Percentiles rank a stretch among this genome's conserved stretches.
Evolutionary conservation across 768 basidiomycete genomes (phyloP).

Genomic region (Lentinula sp.): DNA sequence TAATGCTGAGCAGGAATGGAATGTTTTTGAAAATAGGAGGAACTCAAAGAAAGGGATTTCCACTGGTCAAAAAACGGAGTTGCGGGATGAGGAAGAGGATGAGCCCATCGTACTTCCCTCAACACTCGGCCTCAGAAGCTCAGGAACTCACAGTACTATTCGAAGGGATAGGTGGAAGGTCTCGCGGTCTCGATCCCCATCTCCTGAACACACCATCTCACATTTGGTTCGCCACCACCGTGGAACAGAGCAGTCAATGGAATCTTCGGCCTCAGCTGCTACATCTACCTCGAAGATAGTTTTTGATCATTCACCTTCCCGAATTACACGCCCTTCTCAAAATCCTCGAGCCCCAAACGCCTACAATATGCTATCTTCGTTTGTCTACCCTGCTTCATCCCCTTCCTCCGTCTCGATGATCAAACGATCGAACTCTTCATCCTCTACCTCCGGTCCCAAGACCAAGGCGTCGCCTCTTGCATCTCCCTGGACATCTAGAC

Average conservation of each 20-base stretch:
- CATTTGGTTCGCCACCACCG: background rate
- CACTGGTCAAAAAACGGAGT: background rate
- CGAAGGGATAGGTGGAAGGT: background rate
- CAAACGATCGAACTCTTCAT: slow-evolving; percentile 6
- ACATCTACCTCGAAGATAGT: background rate
- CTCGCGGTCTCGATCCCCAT: background rate
- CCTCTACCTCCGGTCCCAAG: background rate
- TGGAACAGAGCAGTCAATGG: background rate
- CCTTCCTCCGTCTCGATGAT: slow-evolving; percentile 6
- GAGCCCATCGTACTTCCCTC: slow-evolving; percentile 57
- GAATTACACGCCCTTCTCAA: slow-evolving; percentile 27
- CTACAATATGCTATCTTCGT: slow-evolving; percentile 55
- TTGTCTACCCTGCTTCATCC: slow-evolving; percentile 33
- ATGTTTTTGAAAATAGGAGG: background rate
- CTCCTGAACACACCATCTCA: slow-evolving; percentile 21
- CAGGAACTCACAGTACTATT: slow-evolving; percentile 16
- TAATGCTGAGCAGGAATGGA: slow-evolving; percentile 20
- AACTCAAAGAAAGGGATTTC: background rate
- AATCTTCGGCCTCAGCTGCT: background rate
- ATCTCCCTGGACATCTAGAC: slow-evolving; percentile 1
- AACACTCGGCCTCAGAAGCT: slow-evolving; percentile 57
- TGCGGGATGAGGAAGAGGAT: slow-evolving; percentile 22
- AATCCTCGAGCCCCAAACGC: slow-evolving; percentile 47
- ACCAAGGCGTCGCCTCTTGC: slow-evolving; percentile 4
- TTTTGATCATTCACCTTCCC: slow-evolving; percentile 21